Evolutionary conservation across 768 basidiomycete genomes (phyloP).

Genomic region (Pisolithus orientalis): DNA sequence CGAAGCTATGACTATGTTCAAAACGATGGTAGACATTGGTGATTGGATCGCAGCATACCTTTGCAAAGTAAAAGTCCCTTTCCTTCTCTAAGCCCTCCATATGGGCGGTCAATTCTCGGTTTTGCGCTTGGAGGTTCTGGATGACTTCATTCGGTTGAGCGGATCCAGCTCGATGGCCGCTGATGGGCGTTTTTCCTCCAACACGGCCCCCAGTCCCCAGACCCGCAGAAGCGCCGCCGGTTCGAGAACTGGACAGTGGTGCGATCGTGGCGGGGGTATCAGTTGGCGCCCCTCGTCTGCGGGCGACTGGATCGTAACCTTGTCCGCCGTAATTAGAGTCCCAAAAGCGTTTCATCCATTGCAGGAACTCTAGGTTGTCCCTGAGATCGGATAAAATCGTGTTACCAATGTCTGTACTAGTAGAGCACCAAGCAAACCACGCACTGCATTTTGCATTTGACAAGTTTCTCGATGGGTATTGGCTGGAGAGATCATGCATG

Average conservation of each 20-base stretch:
- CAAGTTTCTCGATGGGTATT: slow-evolving; percentile 88
- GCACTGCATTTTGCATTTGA: slow-evolving; percentile 99
- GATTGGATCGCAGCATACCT: slow-evolving; percentile 45
- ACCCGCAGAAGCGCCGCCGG: slow-evolving; percentile 26
- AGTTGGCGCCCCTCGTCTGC: slow-evolving; percentile 71
- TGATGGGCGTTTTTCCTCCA: slow-evolving; percentile 68
- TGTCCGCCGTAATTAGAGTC: slow-evolving; percentile 86
- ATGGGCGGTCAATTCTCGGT: slow-evolving; percentile 75
- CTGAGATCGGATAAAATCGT: slow-evolving; percentile 31
- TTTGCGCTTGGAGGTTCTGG: slow-evolving; percentile 63
- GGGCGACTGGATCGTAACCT: slow-evolving; percentile 77
- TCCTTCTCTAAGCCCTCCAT: slow-evolving; percentile 95
- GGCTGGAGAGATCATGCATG: slow-evolving; percentile 45
- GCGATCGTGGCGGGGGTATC: slow-evolving; percentile 78
- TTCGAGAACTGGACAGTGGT: slow-evolving; percentile 44
- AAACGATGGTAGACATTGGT: slow-evolving; percentile 2
- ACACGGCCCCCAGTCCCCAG: slow-evolving; percentile 37
- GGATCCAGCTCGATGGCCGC: slow-evolving; percentile 61
- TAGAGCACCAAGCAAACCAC: slow-evolving; percentile 26
- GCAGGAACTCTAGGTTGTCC: slow-evolving; percentile 97
- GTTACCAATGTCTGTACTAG: slow-evolving; percentile 1
- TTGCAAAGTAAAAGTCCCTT: slow-evolving; percentile 97
- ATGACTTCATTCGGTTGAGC: slow-evolving; percentile 64
- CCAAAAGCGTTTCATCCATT: slow-evolving; percentile 97
- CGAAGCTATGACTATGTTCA: slow-evolving; percentile 58